Evolutionary conservation across 495 filamentous ascomycete species (phyloP), one percentile per base, ranked within the genome.

Genomic region (Penicillium goetzii): DNA sequence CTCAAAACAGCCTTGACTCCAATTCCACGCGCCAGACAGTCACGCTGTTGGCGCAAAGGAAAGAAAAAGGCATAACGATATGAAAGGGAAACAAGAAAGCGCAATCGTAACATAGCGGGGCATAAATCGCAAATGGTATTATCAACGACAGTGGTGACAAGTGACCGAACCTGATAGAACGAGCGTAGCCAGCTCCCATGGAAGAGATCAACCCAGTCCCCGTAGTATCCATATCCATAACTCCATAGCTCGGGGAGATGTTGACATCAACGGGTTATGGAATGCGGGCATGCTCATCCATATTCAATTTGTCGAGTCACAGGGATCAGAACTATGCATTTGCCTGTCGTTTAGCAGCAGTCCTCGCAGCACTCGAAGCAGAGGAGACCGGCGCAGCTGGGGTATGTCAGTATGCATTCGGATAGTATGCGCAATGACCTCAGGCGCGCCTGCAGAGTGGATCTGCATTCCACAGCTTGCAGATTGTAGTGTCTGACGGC

Each of bases 311-410:
- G 23, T 26, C 19, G 36, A 38, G 12, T 23, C 36, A 15, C 41
- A 11, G n/a, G 4, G 41, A 21, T 45, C 15, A 4, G 47, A 28
- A 26, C 47, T 51, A 26, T 51, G 47, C 41, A 45, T 1, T 1
- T 11, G 12, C 36, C 36, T 17, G 33, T 17, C 14, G 56, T 54
- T 61, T 71, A 73, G 68, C 71, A 73, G 57, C 71, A 73, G 47
- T 64, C 58, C 56, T 72, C 69, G 17, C 69, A 72, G 73, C 79
- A 81, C 64, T 80, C 79, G 68, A 80, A 80, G 66, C 77, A 78
- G 33, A 72, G 62, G 36, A 80, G 68, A 73, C 78, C 79, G 33
- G 79, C 77, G 56, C 77, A 80, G 23, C 79, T 81, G 61, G 26
- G 11, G 9, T 3, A 7, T 19, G 53, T 62, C 49, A 63, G 58